phyloP scores from a whole-genome alignment of 2,329 filamentous ascomycete species.

The Cercospora berteroae region DNA sequence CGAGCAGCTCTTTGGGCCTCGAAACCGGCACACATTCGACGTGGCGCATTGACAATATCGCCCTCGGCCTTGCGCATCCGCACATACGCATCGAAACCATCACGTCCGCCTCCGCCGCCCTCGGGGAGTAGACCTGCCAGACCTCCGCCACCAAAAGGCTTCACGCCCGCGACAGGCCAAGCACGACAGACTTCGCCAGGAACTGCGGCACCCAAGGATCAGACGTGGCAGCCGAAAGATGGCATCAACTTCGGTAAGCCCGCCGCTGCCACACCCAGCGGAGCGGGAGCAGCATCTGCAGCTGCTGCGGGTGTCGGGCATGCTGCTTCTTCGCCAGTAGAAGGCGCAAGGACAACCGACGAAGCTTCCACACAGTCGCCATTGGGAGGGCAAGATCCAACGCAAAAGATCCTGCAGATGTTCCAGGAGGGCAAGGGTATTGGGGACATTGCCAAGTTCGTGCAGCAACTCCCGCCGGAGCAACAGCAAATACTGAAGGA shows the following conservation, averaged over 20 bases:
- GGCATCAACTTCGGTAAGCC: slow-evolving; percentile 40
- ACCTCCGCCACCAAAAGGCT: slow-evolving; percentile 24
- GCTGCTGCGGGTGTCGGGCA: slow-evolving; percentile 10
- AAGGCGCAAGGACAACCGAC: slow-evolving; percentile 39
- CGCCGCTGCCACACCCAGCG: slow-evolving; percentile 22
- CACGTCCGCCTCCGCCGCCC: slow-evolving; percentile 24
- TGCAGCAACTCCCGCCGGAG: slow-evolving; percentile 13
- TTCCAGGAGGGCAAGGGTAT: slow-evolving; percentile 11
- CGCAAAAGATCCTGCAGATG: slow-evolving; percentile 31
- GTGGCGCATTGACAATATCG: slow-evolving; percentile 18
- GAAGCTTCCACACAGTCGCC: slow-evolving; percentile 32
- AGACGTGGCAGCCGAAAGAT: slow-evolving; percentile 44
- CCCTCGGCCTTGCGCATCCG: slow-evolving; percentile 28
- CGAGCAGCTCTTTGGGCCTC: slow-evolving; percentile 33
- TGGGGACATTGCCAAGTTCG: slow-evolving; percentile 13
- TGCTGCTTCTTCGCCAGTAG: slow-evolving; percentile 29
- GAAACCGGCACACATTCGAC: slow-evolving; percentile 25
- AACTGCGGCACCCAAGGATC: slow-evolving; percentile 36
- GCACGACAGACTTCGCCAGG: slow-evolving; percentile 37
- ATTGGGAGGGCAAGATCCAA: slow-evolving; percentile 16
- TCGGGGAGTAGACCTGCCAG: slow-evolving; percentile 20
- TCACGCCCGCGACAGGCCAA: slow-evolving; percentile 22
- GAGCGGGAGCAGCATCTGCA: slow-evolving; percentile 22
- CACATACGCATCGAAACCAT: slow-evolving; percentile 20
- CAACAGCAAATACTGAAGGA: slow-evolving; percentile 14